These are phyloP conservation scores for Oehlia diaphana DNA, from an alignment of 192 early-diverging fungal species.

Conservation along the genomic window DNA sequence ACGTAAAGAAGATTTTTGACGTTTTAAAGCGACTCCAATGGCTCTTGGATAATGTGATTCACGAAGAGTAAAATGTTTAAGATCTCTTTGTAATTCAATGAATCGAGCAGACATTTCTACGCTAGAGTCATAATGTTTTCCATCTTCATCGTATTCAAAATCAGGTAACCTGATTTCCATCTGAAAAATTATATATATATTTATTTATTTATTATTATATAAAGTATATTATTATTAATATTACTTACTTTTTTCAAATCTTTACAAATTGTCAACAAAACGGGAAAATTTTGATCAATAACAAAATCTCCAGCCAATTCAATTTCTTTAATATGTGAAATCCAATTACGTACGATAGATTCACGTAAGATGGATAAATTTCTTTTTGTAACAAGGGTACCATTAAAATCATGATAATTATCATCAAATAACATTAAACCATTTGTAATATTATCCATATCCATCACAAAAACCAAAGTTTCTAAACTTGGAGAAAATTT, in stretches of 20 bases:
- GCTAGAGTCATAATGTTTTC: slow-evolving; percentile 7
- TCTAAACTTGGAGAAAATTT: background rate
- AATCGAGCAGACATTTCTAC: slow-evolving; percentile 1
- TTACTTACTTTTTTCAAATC: background rate
- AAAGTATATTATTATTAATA: no score
- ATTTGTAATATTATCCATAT: background rate
- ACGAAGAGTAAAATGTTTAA: background rate
- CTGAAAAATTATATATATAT: background rate
- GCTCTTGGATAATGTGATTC: background rate
- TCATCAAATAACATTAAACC: background rate
- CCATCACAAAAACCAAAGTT: background rate
- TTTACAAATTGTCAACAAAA: background rate
- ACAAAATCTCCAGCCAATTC: slow-evolving; percentile 3
- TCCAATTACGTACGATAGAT: background rate
- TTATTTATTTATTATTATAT: no score
- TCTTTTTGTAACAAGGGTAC: background rate
- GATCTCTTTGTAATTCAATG: background rate
- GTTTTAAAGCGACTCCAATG: background rate
- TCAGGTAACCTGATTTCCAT: slow-evolving; percentile 11
- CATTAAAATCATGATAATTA: background rate
- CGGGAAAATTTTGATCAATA: slow-evolving; percentile 1
- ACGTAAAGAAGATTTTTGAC: slow-evolving; percentile 8
- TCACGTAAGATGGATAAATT: background rate
- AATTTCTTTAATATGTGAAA: background rate
- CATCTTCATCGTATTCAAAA: background rate